These are phyloP conservation scores for Leishmania arabica DNA, from an alignment of 208 protist genomes.

Conservation along the genomic window DNA sequence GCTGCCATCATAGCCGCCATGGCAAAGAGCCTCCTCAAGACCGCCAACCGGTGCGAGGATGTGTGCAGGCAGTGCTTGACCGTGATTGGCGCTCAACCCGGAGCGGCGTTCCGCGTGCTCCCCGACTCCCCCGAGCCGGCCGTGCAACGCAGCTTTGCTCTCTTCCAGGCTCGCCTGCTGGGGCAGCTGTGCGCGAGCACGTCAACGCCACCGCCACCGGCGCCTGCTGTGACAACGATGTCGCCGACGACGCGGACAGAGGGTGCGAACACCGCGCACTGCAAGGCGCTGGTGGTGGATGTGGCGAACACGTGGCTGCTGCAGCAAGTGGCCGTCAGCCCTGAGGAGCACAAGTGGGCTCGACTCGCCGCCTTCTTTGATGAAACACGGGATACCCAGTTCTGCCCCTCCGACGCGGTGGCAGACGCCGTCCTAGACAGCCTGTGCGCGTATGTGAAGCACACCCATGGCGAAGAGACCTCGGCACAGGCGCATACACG, in stretches of 20 bases:
- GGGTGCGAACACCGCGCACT: neutral
- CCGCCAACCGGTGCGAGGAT: constrained; percentile 38
- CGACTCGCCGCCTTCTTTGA: constrained; percentile 29
- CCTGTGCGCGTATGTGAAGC: constrained; percentile 16
- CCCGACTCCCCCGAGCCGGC: constrained; percentile 16
- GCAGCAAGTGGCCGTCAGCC: neutral
- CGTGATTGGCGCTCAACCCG: constrained; percentile 37
- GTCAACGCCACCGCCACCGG: neutral
- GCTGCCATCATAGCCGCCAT: constrained; percentile 25
- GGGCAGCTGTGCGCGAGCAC: constrained; percentile 37
- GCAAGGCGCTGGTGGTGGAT: constrained; percentile 14
- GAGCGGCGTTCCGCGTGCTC: constrained; percentile 38
- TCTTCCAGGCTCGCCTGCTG: constrained; percentile 44
- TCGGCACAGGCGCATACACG: neutral
- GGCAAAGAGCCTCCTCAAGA: constrained; percentile 52
- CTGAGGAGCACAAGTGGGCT: neutral
- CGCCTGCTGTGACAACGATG: neutral
- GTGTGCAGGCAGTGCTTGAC: constrained; percentile 51
- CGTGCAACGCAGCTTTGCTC: constrained; percentile 33
- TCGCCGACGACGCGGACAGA: neutral
- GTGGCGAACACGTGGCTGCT: constrained; percentile 22
- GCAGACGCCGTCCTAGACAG: constrained; percentile 9
- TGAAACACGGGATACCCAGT: constrained; percentile 14
- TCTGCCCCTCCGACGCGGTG: constrained; percentile 16
- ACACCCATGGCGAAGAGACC: neutral